A percentile compares a stretch with the other conserved stretches of the same genome.
Conservation (phyloP, 2,329 filamentous ascomycete genomes). For the Botrytis galanthina region DNA sequence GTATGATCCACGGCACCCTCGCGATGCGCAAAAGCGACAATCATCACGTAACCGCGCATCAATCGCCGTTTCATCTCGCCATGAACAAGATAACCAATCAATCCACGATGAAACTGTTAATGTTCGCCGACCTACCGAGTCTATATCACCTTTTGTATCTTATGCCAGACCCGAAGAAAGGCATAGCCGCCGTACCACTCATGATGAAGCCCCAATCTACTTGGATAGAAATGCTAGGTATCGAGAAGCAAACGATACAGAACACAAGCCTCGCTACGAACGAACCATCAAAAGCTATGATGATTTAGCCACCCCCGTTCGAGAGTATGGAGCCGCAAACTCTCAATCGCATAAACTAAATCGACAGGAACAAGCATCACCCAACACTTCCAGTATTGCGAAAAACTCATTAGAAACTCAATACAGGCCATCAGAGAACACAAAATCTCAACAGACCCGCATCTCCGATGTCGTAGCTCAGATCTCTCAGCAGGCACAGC, state of each 20-base stretch:
- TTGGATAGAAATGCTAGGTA: constrained; percentile 25
- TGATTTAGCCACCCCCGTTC: constrained; percentile 20
- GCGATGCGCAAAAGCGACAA: constrained; percentile 24
- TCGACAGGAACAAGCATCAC: constrained; percentile 20
- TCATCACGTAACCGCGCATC: not conserved
- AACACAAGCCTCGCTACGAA: constrained; percentile 28
- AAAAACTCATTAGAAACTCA: constrained; percentile 1
- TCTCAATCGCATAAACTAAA: constrained; percentile 25
- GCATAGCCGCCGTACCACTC: constrained; percentile 27
- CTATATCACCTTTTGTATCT: not conserved
- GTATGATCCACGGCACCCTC: constrained; percentile 34
- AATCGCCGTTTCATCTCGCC: not conserved
- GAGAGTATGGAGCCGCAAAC: constrained; percentile 26
- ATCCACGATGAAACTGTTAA: not conserved
- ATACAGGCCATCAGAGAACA: constrained; percentile 25
- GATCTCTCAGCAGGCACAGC: constrained; percentile 35
- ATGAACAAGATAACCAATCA: not conserved
- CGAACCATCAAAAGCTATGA: constrained; percentile 26
- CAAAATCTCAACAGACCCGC: constrained; percentile 28
- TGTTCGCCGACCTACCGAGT: not conserved
- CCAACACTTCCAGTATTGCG: not conserved
- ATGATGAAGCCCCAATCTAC: constrained; percentile 27
- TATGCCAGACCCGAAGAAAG: constrained; percentile 20
- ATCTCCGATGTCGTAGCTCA: constrained; percentile 35
- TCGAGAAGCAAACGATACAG: constrained; percentile 25